Base-by-base conservation (phyloP, 2,329 filamentous ascomycete genomes). In the Colletotrichum shisoi region DNA sequence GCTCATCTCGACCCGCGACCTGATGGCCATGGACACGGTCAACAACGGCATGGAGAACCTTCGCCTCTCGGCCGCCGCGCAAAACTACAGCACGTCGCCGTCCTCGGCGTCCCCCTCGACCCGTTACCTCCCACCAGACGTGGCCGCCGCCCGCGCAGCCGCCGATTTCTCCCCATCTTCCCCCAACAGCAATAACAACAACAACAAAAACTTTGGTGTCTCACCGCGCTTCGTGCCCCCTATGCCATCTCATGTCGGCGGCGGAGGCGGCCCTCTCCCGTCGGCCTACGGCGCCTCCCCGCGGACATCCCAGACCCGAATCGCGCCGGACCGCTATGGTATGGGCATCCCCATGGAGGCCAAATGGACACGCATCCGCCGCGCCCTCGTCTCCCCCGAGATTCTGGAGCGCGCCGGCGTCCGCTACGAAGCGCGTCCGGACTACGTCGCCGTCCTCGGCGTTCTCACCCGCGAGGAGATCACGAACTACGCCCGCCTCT, bases 361-460 rank as follows among this genome's bases (percentile, higher is more conserved):
- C 1, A 81, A 82, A 57, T 89, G 87, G 87, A 89, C 87, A 4
- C 83, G 81, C 63, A 86, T 89, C 40, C 81, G 79, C 62, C 81
- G 87, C 13, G 78, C 77, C 1, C 78, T 87, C 0, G 80, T 89
- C 9, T 87, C 85, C n/a, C 82, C 83, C 5, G 85, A 87, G 69
- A 84, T 87, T 0, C 78, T 89, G 3, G 79, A 82, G 45, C 78
- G 81, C 48, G 85, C 85, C 4, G 82, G 84, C 13, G 80, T 87
- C 24, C 82, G 87, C 11, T 89, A 87, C 71, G 86, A 89, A 73
- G 87, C 86, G 11, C 80, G 85, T 1, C 86, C 85, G 0, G 81
- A 84, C 1, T 89, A 86, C 66, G 85, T 89, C 3, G 87, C 87
- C 13, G 76, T 89, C 4, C 79, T 89, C 0, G 87, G 87, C 4